Base-by-base conservation (phyloP, 164 flowering plant genomes). In the Aristolochia californica region DNA sequence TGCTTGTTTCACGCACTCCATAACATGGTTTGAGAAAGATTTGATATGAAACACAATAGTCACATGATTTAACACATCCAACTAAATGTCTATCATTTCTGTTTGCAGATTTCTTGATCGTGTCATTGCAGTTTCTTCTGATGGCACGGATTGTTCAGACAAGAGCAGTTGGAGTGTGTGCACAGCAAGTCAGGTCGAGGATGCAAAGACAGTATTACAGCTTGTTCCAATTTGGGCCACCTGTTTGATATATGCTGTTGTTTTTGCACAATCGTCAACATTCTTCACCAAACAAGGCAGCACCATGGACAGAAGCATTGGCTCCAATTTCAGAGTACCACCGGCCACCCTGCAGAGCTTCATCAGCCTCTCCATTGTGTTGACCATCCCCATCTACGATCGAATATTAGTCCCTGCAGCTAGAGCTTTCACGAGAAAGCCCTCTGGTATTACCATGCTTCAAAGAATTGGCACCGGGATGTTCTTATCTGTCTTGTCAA, bases 231-330 rank as follows among this genome's bases (percentile, higher is more conserved):
- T 60, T 10, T 60, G 63, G 56, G 45, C 16, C 16, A 60, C 38
- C 14, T 60, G 63, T 38, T 25, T 60, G 26, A 25, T 49, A 18
- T 60, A 49, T 48, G 56, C 63, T 28, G 45, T 60, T 4, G 30
- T 34, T 7, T 21, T 34, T 38, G 56, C 63, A 30, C 63, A 60
- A 38, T 34, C 40, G 10, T 23, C 63, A 20, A 60, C 55, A 13
- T 49, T 51, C 56, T 50, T 60, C 62, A 59, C 53, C 22, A 59
- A 59, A n/a, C 54, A 48, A 59, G 21, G 62, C 44, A 59, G 43
- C 44, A 34, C 63, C 21, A 30, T 60, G 55, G 63, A 60, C 27
- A 50, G 56, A 49, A 17, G 49, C 1, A 47, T 59, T 26, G 43
- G 43, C 12, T 16, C 55, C 61, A 9, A 34, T 34, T 34, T 34